phyloP scores from a whole-genome alignment of 2,329 filamentous ascomycete species.

The Orbilia ellipsospora region DNA sequence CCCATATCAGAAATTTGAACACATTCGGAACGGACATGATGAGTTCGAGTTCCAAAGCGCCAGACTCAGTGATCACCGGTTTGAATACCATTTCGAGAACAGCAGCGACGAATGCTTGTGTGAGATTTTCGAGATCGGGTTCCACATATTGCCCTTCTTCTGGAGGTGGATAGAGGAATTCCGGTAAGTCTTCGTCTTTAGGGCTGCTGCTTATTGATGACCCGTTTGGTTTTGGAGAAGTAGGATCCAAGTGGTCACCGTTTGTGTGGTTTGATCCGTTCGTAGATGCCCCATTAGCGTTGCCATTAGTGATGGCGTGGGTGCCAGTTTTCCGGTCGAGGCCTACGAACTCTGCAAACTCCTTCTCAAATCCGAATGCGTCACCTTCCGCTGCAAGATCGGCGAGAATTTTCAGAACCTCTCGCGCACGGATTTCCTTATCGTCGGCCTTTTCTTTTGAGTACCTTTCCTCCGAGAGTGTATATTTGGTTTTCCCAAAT shows the following conservation, averaged over 20 bases:
- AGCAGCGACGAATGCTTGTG: conserved; percentile 47
- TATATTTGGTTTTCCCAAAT: conserved; percentile 25
- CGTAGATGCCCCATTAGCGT: conserved; percentile 19
- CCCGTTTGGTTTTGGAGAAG: conserved; percentile 36
- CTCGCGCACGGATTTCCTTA: conserved; percentile 33
- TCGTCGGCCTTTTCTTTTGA: conserved; percentile 8
- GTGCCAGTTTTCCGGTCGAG: conserved; percentile 48
- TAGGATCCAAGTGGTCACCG: conserved; percentile 26
- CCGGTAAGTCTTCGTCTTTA: conserved; percentile 49
- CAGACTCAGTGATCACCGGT: conserved; percentile 40
- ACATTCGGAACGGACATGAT: conserved; percentile 50
- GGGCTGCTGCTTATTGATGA: conserved; percentile 17
- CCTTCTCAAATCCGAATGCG: conserved; percentile 52
- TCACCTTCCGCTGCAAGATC: conserved; percentile 43
- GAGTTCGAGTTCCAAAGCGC: conserved; percentile 46
- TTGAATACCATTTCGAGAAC: conserved; percentile 53
- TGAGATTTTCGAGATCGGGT: conserved; percentile 36
- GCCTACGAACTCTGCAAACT: conserved; percentile 50
- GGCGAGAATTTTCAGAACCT: conserved; percentile 32
- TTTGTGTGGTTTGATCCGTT: conserved; percentile 36
- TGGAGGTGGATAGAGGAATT: conserved; percentile 50
- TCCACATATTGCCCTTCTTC: conserved; percentile 43
- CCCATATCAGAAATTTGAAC: conserved; percentile 54
- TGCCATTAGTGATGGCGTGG: conserved; percentile 31
- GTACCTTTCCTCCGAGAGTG: conserved; percentile 27